Conservation (phyloP, 1,139 yeast genomes). For the Sugiyamaella neomexicana region DNA sequence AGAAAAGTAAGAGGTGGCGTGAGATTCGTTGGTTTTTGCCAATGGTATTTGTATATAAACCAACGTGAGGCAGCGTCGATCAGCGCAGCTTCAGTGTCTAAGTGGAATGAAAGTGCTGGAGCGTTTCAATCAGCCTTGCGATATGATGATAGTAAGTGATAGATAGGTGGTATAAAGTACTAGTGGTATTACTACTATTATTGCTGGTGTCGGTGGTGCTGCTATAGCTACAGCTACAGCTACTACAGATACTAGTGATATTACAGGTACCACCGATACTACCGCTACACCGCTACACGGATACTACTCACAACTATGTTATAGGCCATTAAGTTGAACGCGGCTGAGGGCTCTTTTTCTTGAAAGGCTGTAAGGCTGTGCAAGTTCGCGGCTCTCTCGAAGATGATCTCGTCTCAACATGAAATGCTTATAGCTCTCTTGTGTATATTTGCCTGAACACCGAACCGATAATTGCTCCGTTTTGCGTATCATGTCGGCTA, state of each 20-base stretch:
- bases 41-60: too few relatives aligned
- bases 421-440: neutral
- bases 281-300: too few relatives aligned
- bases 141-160: too few relatives aligned
- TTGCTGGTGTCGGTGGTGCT: too few relatives aligned
- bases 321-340: neutral
- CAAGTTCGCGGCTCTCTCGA: neutral
- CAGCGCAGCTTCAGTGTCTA: too few relatives aligned
- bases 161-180: too few relatives aligned
- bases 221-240: neutral
- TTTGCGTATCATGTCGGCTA: constrained; percentile 4
- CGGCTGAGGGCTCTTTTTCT: neutral
- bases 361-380: neutral
- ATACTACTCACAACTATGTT: neutral
- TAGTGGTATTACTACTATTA: too few relatives aligned
- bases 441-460: neutral
- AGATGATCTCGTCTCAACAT: neutral
- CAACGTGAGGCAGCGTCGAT: too few relatives aligned
- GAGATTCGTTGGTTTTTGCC: too few relatives aligned
- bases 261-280: neutral
- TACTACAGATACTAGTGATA: neutral
- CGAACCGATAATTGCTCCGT: neutral
- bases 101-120: too few relatives aligned
- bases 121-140: too few relatives aligned
- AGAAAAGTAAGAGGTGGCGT: too few relatives aligned